phyloP scores from a whole-genome alignment of 1,139 yeast species.

The Pichia sp. region DNA sequence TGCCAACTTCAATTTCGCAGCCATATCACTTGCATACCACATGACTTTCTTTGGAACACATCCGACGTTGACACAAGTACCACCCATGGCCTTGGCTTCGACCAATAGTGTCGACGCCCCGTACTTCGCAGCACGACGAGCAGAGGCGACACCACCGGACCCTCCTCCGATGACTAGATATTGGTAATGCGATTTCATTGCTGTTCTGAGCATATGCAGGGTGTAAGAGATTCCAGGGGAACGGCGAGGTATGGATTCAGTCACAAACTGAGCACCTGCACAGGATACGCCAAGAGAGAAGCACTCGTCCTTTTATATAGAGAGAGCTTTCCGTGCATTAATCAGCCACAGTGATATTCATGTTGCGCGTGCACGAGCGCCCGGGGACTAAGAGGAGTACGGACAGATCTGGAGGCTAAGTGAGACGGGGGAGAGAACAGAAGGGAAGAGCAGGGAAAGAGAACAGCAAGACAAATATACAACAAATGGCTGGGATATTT shows the following conservation, averaged over 20 bases:
- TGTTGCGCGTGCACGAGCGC: background rate
- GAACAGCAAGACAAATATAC: background rate
- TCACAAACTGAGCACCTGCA: background rate
- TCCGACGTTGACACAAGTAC: constrained; percentile 98
- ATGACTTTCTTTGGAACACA: constrained; percentile 98
- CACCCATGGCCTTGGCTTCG: constrained; percentile 83
- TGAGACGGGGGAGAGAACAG: background rate
- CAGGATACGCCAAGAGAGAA: background rate
- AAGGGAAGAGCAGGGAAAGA: background rate
- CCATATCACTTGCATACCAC: constrained; percentile 96
- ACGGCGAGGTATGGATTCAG: background rate
- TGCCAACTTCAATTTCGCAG: constrained; percentile 68
- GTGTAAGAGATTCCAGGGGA: background rate
- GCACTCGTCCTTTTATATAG: background rate
- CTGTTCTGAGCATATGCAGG: constrained; percentile 23
- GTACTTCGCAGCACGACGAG: constrained; percentile 90
- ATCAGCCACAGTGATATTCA: background rate
- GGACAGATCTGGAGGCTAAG: background rate
- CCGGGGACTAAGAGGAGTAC: background rate
- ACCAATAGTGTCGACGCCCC: constrained; percentile 85
- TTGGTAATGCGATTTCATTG: constrained; percentile 57
- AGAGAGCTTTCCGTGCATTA: background rate
- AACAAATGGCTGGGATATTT: constrained; percentile 19
- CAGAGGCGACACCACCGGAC: constrained; percentile 98
- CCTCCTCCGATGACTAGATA: constrained; percentile 98